A percentile compares a stretch with the other conserved stretches of the same genome.
Evolutionary conservation across 2,329 filamentous ascomycete genomes (phyloP).

Genomic region (Sclerotiophoma versabilis): DNA sequence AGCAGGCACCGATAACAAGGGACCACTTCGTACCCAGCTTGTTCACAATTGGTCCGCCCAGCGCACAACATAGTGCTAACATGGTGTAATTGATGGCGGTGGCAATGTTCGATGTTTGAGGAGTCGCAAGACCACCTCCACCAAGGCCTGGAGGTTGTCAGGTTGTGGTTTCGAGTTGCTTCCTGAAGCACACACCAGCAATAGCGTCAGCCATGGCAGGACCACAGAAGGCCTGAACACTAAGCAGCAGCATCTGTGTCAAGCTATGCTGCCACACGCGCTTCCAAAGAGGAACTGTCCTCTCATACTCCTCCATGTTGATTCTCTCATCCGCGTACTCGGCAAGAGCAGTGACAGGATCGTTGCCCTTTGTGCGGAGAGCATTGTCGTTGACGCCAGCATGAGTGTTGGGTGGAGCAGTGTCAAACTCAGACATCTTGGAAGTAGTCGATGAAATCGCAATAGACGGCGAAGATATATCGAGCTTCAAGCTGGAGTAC

Average conservation of each 20-base stretch:
- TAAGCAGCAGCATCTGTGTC: conserved; percentile 59
- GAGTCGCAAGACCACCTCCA: conserved; percentile 56
- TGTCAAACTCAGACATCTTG: conserved; percentile 40
- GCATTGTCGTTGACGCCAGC: conserved; percentile 41
- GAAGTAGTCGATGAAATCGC: neutral
- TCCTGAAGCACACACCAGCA: conserved; percentile 23
- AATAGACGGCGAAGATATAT: neutral
- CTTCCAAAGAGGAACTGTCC: conserved; percentile 52
- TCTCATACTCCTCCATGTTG: conserved; percentile 47
- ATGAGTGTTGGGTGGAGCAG: conserved; percentile 44
- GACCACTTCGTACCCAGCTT: conserved; percentile 58
- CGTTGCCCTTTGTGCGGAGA: conserved; percentile 35
- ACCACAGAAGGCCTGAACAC: conserved; percentile 54
- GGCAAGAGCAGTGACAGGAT: conserved; percentile 31
- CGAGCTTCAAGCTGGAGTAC: conserved; percentile 12
- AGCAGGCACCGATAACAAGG: conserved; percentile 52
- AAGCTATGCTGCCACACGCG: conserved; percentile 57
- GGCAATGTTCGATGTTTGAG: conserved; percentile 54
- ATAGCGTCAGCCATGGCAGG: conserved; percentile 44
- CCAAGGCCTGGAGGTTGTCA: conserved; percentile 28
- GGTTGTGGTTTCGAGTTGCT: neutral
- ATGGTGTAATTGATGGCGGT: conserved; percentile 39
- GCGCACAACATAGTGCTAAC: conserved; percentile 46
- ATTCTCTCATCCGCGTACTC: conserved; percentile 39
- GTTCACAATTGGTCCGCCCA: conserved; percentile 57